Evolutionary conservation across 805 yeast genomes (phyloP).

Genomic region (Lipomyces sp.): DNA sequence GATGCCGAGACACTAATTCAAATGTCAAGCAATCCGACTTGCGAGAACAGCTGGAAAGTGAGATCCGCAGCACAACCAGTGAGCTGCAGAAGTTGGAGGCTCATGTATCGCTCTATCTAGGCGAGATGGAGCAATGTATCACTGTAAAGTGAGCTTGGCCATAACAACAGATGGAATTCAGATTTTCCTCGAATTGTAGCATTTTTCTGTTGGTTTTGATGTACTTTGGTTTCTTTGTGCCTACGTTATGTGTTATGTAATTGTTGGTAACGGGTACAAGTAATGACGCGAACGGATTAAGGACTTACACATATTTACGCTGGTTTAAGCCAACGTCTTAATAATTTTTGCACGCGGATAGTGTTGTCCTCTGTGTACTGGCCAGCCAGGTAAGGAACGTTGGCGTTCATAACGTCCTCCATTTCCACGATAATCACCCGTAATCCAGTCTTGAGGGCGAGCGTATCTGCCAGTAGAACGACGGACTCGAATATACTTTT

Average conservation of each 20-base stretch:
- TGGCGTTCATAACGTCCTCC: constrained; percentile 9
- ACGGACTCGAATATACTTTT: constrained; percentile 11
- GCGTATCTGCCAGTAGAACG: constrained; percentile 7
- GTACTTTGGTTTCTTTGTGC: background rate
- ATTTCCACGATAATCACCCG: constrained; percentile 4
- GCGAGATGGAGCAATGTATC: constrained; percentile 53
- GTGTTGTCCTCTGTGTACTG: background rate
- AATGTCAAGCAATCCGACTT: constrained; percentile 41
- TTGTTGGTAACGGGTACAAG: background rate
- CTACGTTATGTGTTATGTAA: background rate
- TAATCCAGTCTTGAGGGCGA: constrained; percentile 7
- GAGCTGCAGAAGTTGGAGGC: constrained; percentile 61
- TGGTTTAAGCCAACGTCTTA: constrained; percentile 10
- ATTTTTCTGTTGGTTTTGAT: background rate
- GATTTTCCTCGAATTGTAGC: background rate
- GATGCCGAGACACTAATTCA: constrained; percentile 36
- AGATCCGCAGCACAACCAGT: constrained; percentile 57
- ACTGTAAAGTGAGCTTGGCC: constrained; percentile 1
- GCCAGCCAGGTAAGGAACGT: constrained; percentile 1
- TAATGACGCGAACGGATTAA: background rate
- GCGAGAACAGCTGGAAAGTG: constrained; percentile 55
- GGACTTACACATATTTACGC: background rate
- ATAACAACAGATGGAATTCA: background rate
- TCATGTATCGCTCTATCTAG: constrained; percentile 59
- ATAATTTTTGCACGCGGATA: background rate